Conservation (phyloP, 139 green algal genomes). For the Pedinophyceae sp. region DNA sequence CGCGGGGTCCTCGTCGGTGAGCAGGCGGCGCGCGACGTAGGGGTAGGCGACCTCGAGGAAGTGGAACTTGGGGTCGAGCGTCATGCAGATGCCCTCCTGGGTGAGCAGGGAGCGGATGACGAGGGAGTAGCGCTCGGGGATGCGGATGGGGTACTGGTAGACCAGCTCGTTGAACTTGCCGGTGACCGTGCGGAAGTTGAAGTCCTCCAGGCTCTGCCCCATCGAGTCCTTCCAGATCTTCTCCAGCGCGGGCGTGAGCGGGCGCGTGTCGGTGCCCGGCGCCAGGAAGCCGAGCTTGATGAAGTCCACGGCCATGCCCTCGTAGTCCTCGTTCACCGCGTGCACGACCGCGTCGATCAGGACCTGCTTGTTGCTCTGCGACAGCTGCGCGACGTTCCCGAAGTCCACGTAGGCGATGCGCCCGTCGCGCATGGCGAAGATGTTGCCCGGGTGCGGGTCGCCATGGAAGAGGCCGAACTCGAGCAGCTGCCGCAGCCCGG, state of each 20-base stretch:
- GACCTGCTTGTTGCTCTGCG: constrained; percentile 54
- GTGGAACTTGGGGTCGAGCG: constrained; percentile 84
- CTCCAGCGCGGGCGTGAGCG: constrained; percentile 87
- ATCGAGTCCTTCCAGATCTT: constrained; percentile 88
- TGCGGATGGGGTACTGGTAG: constrained; percentile 98
- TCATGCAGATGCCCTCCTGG: constrained; percentile 97
- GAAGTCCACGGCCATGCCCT: constrained; percentile 85
- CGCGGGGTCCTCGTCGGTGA: constrained; percentile 89
- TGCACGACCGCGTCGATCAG: constrained; percentile 96
- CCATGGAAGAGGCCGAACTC: constrained; percentile 98
- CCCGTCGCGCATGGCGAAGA: constrained; percentile 90
- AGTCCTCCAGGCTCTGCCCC: constrained; percentile 65
- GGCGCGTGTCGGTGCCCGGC: constrained; percentile 72
- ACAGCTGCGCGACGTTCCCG: constrained; percentile 95
- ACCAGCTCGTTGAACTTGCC: constrained; percentile 97
- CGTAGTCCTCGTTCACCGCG: constrained; percentile 97
- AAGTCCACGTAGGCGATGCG: constrained; percentile 99
- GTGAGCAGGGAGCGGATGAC: constrained; percentile 85
- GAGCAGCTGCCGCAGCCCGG: constrained; percentile 86
- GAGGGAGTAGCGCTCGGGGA: constrained; percentile 92
- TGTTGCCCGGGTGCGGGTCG: constrained; percentile 90
- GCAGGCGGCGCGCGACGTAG: constrained; percentile 76
- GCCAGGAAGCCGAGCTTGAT: constrained; percentile 89
- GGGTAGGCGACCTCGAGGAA: constrained; percentile 82
- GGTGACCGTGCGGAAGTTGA: constrained; percentile 97